Base-by-base conservation (phyloP, 2,329 filamentous ascomycete genomes). In the Cladosporium colombiae region DNA sequence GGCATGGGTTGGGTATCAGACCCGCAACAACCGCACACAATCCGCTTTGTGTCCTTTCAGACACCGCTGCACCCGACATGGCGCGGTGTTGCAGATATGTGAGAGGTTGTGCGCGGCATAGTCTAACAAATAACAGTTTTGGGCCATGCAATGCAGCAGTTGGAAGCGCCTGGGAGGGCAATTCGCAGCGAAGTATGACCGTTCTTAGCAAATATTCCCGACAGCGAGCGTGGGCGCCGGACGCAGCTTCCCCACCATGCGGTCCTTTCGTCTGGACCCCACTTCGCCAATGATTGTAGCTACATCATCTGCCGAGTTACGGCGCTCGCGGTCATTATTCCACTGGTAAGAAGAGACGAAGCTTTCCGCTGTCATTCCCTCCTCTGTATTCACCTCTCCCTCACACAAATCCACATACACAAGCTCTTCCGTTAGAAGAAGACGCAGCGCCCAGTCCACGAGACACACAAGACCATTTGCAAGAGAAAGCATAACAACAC, bases 251-350 rank as follows among this genome's bases (percentile, higher is more conserved):
- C 57, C 57, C 57, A 49, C 61, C 50, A 62, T 14, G 44, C 59
- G 44, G 27, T 21, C 46, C 59, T 52, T 40, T 50, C 59, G 27
- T 53, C 46, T 33, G n/a, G n/a, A 46, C 61, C 61, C 61, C 61
- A 63, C 61, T 63, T 63, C 61, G 61, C 49, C 59, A 52, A 62
- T 40, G 56, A 59, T 59, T 13, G 58, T 27, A 57, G 37, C 53
- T 55, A 55, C 61, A 63, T 63, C 61, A 63, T 63, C 46, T 63
- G 61, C 61, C 61, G 61, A 44, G 33, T 29, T 31, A 52, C 50
- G 49, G 61, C 50, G 35, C 16, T 6, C 35, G 35, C 50, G 35
- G 18, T n/a, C 61, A 53, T 29, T 44, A 55, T 63, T 55, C 33
- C 61, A 46, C 29, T 35, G 44, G 40, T 55, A 56, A 55, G 61